Base-by-base conservation (phyloP, 1,284 basidiomycete species). In the Coniferiporia sulphurascens region DNA sequence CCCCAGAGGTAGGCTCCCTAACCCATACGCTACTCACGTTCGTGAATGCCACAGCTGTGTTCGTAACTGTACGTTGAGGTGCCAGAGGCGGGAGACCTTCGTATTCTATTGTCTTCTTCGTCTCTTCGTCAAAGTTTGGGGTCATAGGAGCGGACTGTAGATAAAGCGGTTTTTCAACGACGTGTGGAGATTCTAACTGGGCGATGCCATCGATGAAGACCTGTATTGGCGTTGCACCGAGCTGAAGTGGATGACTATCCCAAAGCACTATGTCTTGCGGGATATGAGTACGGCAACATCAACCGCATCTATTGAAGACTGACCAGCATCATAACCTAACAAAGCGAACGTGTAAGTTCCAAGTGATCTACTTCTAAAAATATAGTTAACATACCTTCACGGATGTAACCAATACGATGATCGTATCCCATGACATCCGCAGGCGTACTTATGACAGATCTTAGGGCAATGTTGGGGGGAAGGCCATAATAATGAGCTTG, bases 261-360 rank as follows among this genome's bases (percentile, higher is more conserved):
- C 81, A 83, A 3, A 83, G 70, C 3, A 82, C 80, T 17, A 82
- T 51, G 66, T 83, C 76, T n/a, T n/a, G n/a, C n/a, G n/a, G n/a
- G n/a, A n/a, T 62, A 50, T 3, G 1, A 2, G 43, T 17, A 38
- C 4, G 6, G 52, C 8, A 10, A 35, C 12, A 22, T 38, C 3
- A n/a, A 43, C 17, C 38, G 32, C 45, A 21, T 21, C 19, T 12
- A 19, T 8, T 21, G 27, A 32, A 32, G 4, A 56, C 69, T 62
- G 54, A 61, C 71, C 72, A 68, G 68, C 64, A 70, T 70, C 59
- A 67, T 70, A 69, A 67, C 76, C 66, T 74, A n/a, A n/a, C n/a
- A n/a, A n/a, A n/a, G n/a, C n/a, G n/a, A n/a, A n/a, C n/a, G n/a
- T n/a, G n/a, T 19, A 45, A 52, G 44, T 44, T 8, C 36, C n/a